Percentiles rank a stretch among this genome's conserved stretches.
These are phyloP conservation scores for Saccharomyces hybrid DNA, from an alignment of 1,139 yeast species.

Conservation along the genomic window DNA sequence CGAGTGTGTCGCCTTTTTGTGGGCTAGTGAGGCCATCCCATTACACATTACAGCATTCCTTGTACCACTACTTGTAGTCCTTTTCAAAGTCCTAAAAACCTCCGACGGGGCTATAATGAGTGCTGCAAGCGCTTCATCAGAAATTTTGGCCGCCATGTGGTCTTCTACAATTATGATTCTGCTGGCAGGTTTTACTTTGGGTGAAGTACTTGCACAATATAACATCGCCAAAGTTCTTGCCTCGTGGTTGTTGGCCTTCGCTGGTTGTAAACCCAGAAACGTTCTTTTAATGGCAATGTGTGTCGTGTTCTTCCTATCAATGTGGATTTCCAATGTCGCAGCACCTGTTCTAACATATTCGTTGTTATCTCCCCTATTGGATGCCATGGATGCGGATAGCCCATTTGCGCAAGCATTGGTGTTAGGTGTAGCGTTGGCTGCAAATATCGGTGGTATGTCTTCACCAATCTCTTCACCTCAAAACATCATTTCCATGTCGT, in stretches of 20 bases:
- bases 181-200: slow-evolving; percentile 66
- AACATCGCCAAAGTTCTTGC: slow-evolving; percentile 63
- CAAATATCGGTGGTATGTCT: slow-evolving; percentile 72
- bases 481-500: slow-evolving; percentile 65
- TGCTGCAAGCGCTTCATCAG: slow-evolving; percentile 49
- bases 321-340: slow-evolving; percentile 79
- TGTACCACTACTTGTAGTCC: slow-evolving; percentile 51
- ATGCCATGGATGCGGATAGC: slow-evolving; percentile 55
- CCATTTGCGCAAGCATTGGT: slow-evolving; percentile 58
- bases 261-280: slow-evolving; percentile 60
- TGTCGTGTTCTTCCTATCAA: slow-evolving; percentile 60
- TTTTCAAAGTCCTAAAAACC: slow-evolving; percentile 50
- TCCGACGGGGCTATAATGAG: slow-evolving; percentile 45
- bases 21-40: slow-evolving; percentile 73
- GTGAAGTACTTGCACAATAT: slow-evolving; percentile 65
- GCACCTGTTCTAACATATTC: slow-evolving; percentile 71
- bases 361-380: slow-evolving; percentile 54
- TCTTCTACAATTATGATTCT: slow-evolving; percentile 63
- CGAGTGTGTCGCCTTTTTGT: slow-evolving; percentile 59
- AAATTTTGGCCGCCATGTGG: slow-evolving; percentile 60
- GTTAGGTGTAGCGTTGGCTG: slow-evolving; percentile 64
- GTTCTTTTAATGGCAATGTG: slow-evolving; percentile 59
- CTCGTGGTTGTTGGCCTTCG: slow-evolving; percentile 54
- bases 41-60: slow-evolving; percentile 58
- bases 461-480: slow-evolving; percentile 80